Percentiles rank a stretch among this genome's conserved stretches.
Conservation (phyloP, 805 yeast species). For the Teunomyces gatunensis region DNA sequence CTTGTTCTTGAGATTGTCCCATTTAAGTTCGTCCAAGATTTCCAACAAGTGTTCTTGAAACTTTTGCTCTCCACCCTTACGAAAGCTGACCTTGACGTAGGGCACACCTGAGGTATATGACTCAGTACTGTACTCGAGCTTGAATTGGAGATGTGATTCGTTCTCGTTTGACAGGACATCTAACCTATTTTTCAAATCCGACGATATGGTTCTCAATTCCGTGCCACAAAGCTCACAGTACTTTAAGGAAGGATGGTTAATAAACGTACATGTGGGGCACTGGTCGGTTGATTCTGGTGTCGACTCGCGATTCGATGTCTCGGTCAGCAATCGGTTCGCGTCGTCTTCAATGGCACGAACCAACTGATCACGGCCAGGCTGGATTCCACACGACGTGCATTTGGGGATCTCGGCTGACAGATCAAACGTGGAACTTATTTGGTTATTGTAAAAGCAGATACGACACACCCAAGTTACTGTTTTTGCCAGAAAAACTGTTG, state of each 20-base stretch:
- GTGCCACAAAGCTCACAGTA: constrained; percentile 89
- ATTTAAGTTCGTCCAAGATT: constrained; percentile 46
- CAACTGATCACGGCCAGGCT: constrained; percentile 9
- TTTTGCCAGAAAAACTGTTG: constrained; percentile 2
- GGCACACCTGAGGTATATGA: constrained; percentile 30
- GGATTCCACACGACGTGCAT: constrained; percentile 42
- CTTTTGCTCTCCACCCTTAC: constrained; percentile 64
- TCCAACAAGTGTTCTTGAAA: constrained; percentile 43
- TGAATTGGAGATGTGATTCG: constrained; percentile 14
- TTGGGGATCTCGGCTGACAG: constrained; percentile 22
- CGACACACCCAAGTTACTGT: constrained; percentile 68
- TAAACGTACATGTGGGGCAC: constrained; percentile 68
- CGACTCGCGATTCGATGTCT: constrained; percentile 9
- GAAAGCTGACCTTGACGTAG: constrained; percentile 69
- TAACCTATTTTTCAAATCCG: neutral
- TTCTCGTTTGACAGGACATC: neutral
- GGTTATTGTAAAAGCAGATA: constrained; percentile 78
- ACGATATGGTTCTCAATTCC: constrained; percentile 13
- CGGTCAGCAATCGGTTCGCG: neutral
- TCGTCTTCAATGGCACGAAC: neutral
- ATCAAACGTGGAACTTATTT: constrained; percentile 16
- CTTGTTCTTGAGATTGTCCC: constrained; percentile 40
- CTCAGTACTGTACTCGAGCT: constrained; percentile 30
- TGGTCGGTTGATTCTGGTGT: constrained; percentile 21
- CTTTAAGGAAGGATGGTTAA: constrained; percentile 74